phyloP scores from a whole-genome alignment of 2,329 filamentous ascomycete species.

The Thielaviopsis ethacetica region DNA sequence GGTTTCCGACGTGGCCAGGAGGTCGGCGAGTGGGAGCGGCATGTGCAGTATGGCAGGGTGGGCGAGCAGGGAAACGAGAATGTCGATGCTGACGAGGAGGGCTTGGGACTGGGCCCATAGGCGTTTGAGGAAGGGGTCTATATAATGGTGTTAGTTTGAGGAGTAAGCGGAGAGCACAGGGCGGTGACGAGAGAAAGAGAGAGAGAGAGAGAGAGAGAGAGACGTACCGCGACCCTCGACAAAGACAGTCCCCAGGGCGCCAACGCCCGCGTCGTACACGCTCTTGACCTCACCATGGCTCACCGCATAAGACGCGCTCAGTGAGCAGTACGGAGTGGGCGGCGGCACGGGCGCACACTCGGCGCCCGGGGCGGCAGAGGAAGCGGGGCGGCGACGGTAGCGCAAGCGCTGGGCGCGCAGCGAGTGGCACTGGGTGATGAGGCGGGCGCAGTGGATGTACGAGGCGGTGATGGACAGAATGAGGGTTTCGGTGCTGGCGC shows the following conservation, averaged over 20 bases:
- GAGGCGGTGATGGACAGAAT: not conserved
- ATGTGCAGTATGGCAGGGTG: constrained; percentile 4
- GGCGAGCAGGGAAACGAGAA: constrained; percentile 12
- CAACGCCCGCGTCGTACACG: constrained; percentile 19
- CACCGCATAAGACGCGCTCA: not conserved
- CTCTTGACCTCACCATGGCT: constrained; percentile 15
- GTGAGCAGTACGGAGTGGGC: not conserved
- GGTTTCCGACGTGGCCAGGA: constrained; percentile 21
- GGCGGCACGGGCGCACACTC: too few species aligned
- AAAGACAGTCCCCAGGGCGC: constrained; percentile 22
- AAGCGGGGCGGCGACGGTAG: not conserved
- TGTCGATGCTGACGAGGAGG: constrained; percentile 17
- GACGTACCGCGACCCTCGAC: constrained; percentile 21
- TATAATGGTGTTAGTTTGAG: too few species aligned
- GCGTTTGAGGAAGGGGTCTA: not conserved
- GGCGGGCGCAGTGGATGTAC: not conserved
- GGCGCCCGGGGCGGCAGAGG: not conserved
- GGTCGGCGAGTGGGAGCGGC: constrained; percentile 20
- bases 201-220: not conserved
- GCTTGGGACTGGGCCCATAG: constrained; percentile 5
- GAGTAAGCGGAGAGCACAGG: too few species aligned
- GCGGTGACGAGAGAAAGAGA: not conserved
- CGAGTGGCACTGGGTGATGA: not conserved
- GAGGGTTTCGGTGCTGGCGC: not conserved
- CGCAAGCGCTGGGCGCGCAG: not conserved